phyloP scores from a whole-genome alignment of 352 stramenopile species.

The Phytophthora pseudosyringae region DNA sequence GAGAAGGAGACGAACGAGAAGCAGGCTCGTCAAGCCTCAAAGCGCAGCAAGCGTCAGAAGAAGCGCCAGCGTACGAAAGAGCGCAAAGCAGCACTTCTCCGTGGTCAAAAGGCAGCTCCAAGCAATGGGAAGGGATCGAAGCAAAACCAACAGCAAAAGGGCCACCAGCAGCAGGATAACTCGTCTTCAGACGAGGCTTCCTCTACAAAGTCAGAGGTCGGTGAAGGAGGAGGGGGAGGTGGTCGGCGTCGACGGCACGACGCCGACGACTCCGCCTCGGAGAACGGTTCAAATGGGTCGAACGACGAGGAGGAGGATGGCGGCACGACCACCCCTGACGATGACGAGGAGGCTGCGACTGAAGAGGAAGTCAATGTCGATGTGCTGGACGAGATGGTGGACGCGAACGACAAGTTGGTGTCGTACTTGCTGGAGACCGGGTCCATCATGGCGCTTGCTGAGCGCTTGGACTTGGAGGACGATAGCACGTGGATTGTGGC shows the following conservation, averaged over 20 bases:
- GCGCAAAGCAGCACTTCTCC: slow-evolving; percentile 71
- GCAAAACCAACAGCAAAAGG: slow-evolving; percentile 45
- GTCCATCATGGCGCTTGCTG: slow-evolving; percentile 85
- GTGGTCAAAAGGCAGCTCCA: slow-evolving; percentile 41
- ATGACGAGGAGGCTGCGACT: slow-evolving; percentile 40
- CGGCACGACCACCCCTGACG: slow-evolving; percentile 30
- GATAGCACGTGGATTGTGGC: slow-evolving; percentile 86
- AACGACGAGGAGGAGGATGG: slow-evolving; percentile 57
- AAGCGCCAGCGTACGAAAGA: slow-evolving; percentile 87
- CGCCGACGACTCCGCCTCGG: slow-evolving; percentile 58
- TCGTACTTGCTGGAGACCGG: slow-evolving; percentile 87
- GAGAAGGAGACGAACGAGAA: slow-evolving; percentile 92
- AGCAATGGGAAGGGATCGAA: slow-evolving; percentile 41
- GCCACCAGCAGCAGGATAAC: slow-evolving; percentile 49
- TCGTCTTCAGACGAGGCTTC: slow-evolving; percentile 66
- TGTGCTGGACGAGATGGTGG: slow-evolving; percentile 84
- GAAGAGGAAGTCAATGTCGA: slow-evolving; percentile 61
- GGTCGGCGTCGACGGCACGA: slow-evolving; percentile 51
- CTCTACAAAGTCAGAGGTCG: slow-evolving; percentile 42
- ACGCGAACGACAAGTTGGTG: slow-evolving; percentile 84
- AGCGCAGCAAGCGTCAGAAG: slow-evolving; percentile 87
- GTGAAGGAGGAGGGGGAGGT: slow-evolving; percentile 22
- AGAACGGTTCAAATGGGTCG: slow-evolving; percentile 62
- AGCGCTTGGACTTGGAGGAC: slow-evolving; percentile 83
- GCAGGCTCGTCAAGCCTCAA: slow-evolving; percentile 88